Evolutionary conservation across 2,329 filamentous ascomycete genomes (phyloP).

Genomic region (Microsporum canis): DNA sequence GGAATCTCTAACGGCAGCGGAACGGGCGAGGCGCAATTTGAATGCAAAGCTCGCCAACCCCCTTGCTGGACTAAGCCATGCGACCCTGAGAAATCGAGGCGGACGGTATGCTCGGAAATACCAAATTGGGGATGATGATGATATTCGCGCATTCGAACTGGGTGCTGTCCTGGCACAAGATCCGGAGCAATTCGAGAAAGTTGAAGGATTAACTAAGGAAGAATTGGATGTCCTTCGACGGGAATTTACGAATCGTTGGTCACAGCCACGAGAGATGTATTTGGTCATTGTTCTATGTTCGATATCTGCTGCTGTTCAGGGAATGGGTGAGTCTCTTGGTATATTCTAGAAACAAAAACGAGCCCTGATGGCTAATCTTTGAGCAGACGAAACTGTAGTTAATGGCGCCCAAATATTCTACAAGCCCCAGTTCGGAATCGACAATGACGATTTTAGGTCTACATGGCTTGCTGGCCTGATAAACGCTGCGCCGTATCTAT

Average conservation of each 20-base stretch:
- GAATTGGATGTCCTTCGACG: constrained; percentile 48
- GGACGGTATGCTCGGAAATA: constrained; percentile 48
- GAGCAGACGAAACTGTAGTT: constrained; percentile 53
- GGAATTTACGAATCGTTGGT: constrained; percentile 58
- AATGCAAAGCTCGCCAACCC: constrained; percentile 46
- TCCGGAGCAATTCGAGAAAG: constrained; percentile 39
- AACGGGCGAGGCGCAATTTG: constrained; percentile 31
- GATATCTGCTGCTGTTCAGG: constrained; percentile 58
- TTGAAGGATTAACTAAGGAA: constrained; percentile 45
- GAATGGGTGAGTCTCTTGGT: constrained; percentile 42
- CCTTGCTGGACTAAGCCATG: constrained; percentile 37
- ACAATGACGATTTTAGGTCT: constrained; percentile 35
- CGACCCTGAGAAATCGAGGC: constrained; percentile 46
- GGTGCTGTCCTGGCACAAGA: constrained; percentile 50
- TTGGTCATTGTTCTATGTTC: constrained; percentile 55
- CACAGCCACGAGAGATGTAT: constrained; percentile 55
- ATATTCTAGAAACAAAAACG: neutral
- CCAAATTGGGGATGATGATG: constrained; percentile 44
- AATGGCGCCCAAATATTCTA: constrained; percentile 60
- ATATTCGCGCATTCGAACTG: constrained; percentile 48
- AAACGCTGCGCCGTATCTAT: constrained; percentile 49
- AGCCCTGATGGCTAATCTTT: constrained; percentile 7
- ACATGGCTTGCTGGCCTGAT: constrained; percentile 52
- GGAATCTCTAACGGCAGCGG: constrained; percentile 25
- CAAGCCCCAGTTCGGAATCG: constrained; percentile 50